phyloP scores from a whole-genome alignment of 1,284 basidiomycete species.

The Rhodotorula sp. region DNA sequence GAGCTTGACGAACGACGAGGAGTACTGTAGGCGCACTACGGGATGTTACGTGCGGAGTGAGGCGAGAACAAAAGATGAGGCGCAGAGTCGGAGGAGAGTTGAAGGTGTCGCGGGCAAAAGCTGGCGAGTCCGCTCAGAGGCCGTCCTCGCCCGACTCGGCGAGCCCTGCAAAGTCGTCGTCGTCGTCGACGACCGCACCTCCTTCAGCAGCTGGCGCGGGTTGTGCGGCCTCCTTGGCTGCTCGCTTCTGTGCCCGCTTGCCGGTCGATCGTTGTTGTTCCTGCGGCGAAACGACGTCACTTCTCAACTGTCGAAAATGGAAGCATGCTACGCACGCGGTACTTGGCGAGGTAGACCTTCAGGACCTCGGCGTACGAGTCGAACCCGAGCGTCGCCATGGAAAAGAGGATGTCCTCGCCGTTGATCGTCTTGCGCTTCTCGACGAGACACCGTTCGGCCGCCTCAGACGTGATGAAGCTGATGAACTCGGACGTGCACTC shows the following conservation, averaged over 20 bases:
- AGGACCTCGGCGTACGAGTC: constrained; percentile 88
- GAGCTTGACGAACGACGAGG: no score
- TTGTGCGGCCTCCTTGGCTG: constrained; percentile 12
- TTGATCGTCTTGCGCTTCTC: constrained; percentile 73
- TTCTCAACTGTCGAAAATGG: not conserved
- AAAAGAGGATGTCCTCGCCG: constrained; percentile 75
- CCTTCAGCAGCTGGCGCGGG: not conserved
- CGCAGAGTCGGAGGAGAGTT: no score
- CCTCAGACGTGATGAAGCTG: constrained; percentile 51
- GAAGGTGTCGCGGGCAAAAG: no score
- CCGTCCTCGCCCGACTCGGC: constrained; percentile 12
- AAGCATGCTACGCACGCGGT: constrained; percentile 60
- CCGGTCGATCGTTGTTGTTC: constrained; percentile 34
- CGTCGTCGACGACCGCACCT: constrained; percentile 10
- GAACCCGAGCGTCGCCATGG: constrained; percentile 84
- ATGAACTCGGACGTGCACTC: constrained; percentile 52
- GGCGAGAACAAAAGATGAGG: no score
- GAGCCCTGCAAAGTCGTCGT: constrained; percentile 12
- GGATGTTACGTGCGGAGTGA: no score
- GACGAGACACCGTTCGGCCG: constrained; percentile 49
- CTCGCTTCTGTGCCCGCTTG: constrained; percentile 35
- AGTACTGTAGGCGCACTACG: no score
- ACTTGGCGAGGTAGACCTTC: constrained; percentile 83
- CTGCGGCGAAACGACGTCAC: no score
- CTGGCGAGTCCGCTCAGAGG: no score